Evolutionary conservation across 371 early-diverging fungal species (phyloP), one percentile per base, ranked within the genome.

Genomic region (Funneliformis caledonium): DNA sequence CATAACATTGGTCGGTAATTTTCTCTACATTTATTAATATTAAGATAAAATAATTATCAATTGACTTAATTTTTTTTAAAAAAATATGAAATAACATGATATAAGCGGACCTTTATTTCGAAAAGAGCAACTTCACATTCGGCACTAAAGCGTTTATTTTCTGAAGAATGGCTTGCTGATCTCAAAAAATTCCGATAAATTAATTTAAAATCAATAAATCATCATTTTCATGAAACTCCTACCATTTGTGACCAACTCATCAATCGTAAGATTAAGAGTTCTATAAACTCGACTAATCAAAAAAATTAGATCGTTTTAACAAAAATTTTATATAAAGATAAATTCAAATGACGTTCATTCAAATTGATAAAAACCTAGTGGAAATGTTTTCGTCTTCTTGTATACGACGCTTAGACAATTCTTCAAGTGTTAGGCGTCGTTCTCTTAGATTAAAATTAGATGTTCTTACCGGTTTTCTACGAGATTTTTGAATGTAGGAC

Each of bases 381-480:
- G 72, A 72, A 72, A 72, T n/a, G 2, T 14, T 45, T 48, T 72
- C n/a, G 47, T 80, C 80, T 31, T 80, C 80, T 43, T 60, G 70
- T 72, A 14, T 43, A 22, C 80, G 80, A 67, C 59, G n/a, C 42
- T 56, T n/a, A 60, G 19, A 80, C 26, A 80, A 52, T 6, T 69
- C 80, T 8, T 80, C 67, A 33, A 70, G 43, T 19, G 67, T 65
- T 33, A 80, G 8, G 5, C 64, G 31, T 37, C 33, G 42, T 68
- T 37, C 45, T 43, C 26, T 42, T 59, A 72, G 43, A 12, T 19
- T 42, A 33, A 8, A 16, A 7, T 61, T 60, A 3, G n/a, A 11
- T 12, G 8, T 72, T 22, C 33, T 60, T 42, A 59, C 43, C 19
- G n/a, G 1, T 31, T 78, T 80, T 16, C 56, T 80, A 14, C 61